Evolutionary conservation across 2,329 filamentous ascomycete genomes (phyloP).

Genomic region (Aureobasidium sp.): DNA sequence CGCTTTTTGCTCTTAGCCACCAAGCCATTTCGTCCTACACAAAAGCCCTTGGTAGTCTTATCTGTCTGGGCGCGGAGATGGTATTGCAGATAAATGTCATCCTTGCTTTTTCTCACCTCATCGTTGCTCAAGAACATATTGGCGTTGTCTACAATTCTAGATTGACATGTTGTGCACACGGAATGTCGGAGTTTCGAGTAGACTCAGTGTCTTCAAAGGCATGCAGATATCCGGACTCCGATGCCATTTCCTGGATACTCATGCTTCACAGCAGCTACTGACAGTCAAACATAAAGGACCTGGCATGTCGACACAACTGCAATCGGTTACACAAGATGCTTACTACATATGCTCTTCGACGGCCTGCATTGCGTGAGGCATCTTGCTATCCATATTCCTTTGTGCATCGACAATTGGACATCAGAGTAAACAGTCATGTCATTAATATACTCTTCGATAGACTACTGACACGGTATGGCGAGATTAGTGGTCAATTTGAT

Average conservation of each 20-base stretch:
- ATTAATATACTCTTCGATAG: background rate
- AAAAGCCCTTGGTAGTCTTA: background rate
- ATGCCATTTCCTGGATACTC: background rate
- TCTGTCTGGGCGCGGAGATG: background rate
- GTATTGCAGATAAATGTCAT: background rate
- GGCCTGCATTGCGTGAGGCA: background rate
- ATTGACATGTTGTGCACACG: background rate
- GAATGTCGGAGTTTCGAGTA: background rate
- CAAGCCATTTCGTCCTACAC: conserved; percentile 4
- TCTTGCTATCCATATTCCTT: background rate
- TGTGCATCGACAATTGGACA: background rate
- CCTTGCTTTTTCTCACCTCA: background rate
- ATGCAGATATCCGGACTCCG: background rate
- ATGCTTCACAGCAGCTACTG: background rate
- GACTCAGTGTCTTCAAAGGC: background rate
- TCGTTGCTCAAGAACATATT: background rate
- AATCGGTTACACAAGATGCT: background rate
- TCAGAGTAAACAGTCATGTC: background rate
- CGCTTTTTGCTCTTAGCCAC: background rate
- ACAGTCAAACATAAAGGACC: background rate
- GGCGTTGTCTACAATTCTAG: background rate
- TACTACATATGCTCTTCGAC: background rate
- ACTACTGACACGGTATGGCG: no score
- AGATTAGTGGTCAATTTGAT: no score
- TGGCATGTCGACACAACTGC: background rate